Evolutionary conservation across 192 early-diverging fungal genomes (phyloP).

Genomic region (Coemansia sp.): DNA sequence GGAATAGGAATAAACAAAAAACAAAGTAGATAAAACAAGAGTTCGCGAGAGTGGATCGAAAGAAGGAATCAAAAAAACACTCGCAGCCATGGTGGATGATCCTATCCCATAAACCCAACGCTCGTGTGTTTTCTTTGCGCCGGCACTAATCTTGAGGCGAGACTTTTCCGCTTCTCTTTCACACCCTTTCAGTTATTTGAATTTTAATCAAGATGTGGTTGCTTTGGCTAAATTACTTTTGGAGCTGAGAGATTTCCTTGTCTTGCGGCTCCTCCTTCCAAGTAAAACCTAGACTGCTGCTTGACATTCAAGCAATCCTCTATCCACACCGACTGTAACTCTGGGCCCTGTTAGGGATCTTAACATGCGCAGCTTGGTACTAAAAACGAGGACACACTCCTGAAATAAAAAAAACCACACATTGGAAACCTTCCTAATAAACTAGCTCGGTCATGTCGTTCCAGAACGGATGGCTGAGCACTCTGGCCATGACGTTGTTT

Average conservation of each 20-base stretch:
- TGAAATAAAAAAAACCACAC: background rate
- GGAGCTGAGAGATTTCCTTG: constrained; percentile 27
- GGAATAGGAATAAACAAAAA: background rate
- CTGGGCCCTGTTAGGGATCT: background rate
- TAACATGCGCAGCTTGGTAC: constrained; percentile 28
- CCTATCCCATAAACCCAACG: background rate
- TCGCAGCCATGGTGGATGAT: background rate
- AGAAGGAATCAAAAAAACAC: background rate
- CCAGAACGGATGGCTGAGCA: constrained; percentile 6
- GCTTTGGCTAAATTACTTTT: constrained; percentile 17
- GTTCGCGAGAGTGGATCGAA: background rate
- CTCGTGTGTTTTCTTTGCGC: background rate
- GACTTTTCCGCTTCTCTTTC: background rate
- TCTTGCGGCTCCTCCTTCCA: constrained; percentile 40
- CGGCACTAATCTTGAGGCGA: background rate
- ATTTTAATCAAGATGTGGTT: constrained; percentile 31
- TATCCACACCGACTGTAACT: constrained; percentile 39
- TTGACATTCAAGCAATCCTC: constrained; percentile 15
- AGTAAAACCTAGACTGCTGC: constrained; percentile 32
- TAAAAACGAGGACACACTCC: constrained; percentile 26
- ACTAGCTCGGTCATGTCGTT: background rate
- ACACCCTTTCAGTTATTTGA: background rate
- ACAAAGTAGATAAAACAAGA: background rate
- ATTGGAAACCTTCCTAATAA: background rate
- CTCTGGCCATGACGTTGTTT: background rate